phyloP scores from a whole-genome alignment of 805 yeast species.

The Cyberlindnera misumaiensis region DNA sequence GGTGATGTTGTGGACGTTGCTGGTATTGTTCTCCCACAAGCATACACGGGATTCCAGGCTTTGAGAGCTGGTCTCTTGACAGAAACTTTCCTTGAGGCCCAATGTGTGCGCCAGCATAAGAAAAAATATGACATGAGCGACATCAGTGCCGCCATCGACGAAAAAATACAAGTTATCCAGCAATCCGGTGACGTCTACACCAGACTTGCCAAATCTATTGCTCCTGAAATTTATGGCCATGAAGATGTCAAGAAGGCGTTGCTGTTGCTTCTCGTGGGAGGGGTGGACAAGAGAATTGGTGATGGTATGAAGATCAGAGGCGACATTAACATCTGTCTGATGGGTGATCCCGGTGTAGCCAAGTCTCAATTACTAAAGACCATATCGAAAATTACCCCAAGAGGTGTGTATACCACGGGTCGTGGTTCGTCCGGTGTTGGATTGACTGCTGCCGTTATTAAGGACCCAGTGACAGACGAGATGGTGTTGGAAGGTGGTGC shows the following conservation, averaged over 20 bases:
- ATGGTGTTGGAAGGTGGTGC: conserved; percentile 99
- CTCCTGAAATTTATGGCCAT: conserved; percentile 95
- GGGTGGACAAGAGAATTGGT: conserved; percentile 84
- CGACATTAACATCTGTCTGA: conserved; percentile 83
- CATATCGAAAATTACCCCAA: conserved; percentile 91
- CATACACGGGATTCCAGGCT: conserved; percentile 94
- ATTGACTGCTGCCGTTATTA: conserved; percentile 94
- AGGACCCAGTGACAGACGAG: conserved; percentile 82
- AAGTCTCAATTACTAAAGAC: conserved; percentile 93
- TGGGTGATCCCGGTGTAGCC: conserved; percentile 99
- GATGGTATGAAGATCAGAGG: conserved; percentile 98
- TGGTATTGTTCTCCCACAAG: conserved; percentile 89
- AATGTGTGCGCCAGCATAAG: conserved; percentile 80
- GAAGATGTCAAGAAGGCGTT: conserved; percentile 89
- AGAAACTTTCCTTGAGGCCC: conserved; percentile 89
- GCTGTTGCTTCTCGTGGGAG: conserved; percentile 88
- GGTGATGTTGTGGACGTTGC: conserved; percentile 93
- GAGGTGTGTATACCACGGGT: conserved; percentile 95
- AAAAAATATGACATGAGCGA: conserved; percentile 69
- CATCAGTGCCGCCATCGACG: conserved; percentile 48
- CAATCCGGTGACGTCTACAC: conserved; percentile 72
- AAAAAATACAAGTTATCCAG: conserved; percentile 48
- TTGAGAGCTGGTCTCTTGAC: conserved; percentile 88
- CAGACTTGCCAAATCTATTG: conserved; percentile 79
- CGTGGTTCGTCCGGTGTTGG: conserved; percentile 99